Percentiles rank a stretch among this genome's conserved stretches.
Evolutionary conservation across 2,329 filamentous ascomycete genomes (phyloP).

Genomic region (Ceratocystis papillata): DNA sequence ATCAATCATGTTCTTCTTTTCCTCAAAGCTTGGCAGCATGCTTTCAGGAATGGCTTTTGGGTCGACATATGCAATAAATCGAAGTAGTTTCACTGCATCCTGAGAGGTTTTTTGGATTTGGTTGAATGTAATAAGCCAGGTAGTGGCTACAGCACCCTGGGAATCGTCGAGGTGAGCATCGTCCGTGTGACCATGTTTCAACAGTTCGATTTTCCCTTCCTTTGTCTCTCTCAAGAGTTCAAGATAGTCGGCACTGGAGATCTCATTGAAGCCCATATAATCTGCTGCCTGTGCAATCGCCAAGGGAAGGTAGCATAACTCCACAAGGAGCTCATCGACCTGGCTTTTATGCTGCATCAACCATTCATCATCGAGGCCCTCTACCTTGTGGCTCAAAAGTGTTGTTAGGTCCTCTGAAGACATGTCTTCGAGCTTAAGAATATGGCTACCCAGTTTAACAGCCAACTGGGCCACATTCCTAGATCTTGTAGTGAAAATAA

Average conservation of each 20-base stretch:
- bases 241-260: neutral
- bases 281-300: constrained; percentile 25
- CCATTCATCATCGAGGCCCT: neutral
- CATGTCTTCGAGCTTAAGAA: neutral
- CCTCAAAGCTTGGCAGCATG: neutral
- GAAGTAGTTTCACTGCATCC: neutral
- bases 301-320: constrained; percentile 23
- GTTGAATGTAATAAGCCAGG: neutral
- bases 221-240: neutral
- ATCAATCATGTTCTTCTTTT: neutral
- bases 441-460: neutral
- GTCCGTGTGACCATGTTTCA: neutral
- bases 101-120: neutral
- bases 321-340: neutral
- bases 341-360: neutral
- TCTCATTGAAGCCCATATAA: constrained; percentile 21
- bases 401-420: neutral
- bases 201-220: neutral
- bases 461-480: neutral
- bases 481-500: constrained; percentile 18
- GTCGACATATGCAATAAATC: neutral
- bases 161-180: neutral
- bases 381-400: neutral
- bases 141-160: neutral
- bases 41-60: neutral